Base-by-base conservation (phyloP, 176 grass and related monocot genomes). In the Triticum urartu region DNA sequence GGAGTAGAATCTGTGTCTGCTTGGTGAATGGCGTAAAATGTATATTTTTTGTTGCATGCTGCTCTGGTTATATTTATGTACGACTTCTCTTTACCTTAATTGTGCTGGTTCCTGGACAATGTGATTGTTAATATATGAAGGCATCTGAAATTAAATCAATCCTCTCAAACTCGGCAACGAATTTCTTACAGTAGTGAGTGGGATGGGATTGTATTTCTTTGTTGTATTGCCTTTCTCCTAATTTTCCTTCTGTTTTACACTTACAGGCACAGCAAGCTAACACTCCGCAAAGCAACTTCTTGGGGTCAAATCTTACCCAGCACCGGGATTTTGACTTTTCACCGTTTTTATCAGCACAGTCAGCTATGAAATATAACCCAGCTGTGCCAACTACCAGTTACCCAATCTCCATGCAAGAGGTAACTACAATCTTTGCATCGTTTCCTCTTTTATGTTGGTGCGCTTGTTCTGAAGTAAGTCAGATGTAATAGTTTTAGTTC, bases 301-400 rank as follows among this genome's bases (percentile, higher is more conserved):
- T 96, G 76, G 92, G 91, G 66, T 86, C 88, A 87, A 92, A 86
- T 84, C 72, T 82, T 80, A 64, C 79, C 30, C 92, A 86, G 75
- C 90, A 92, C 79, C 90, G 77, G n/a, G 92, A 98, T 70, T 96
- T 95, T 87, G 92, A 98, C 84, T 88, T 98, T 62, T 89, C 88
- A 28, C 87, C 87, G 5, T 91, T 98, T 72, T 85, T 98, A 30
- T 81, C 89, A 40, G 85, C 88, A 79, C 93, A 95, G 59, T 81
- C 92, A 80, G 82, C 94, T 52, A 87, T 90, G 81, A 96, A 93
- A 78, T 95, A 95, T 86, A 91, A 83, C 71, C 74, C 87, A 65
- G 20, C 87, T 88, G 90, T 91, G 52, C 85, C 94, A 79, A 91
- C 94, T 74, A 94, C 65, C 66, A 92, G 91, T 67, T 89, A 64